phyloP scores from a whole-genome alignment of 2,329 filamentous ascomycete genomes.

The Aspergillus fumigatus region DNA sequence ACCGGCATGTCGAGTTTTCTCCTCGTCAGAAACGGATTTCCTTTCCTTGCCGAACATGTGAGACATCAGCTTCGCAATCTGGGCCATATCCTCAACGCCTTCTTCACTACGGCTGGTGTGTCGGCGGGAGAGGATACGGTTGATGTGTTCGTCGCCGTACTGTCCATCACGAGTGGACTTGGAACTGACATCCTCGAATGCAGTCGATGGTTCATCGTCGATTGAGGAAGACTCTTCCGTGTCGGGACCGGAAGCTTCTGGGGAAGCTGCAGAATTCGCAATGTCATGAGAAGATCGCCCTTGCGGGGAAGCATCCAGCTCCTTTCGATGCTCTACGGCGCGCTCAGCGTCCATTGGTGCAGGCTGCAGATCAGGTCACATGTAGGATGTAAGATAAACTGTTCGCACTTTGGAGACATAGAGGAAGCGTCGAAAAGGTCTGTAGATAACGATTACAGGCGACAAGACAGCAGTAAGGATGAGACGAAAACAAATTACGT shows the following conservation, averaged over 20 bases:
- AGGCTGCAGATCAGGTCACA: not conserved
- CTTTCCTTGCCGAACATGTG: slow-evolving; percentile 65
- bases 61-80: slow-evolving; percentile 53
- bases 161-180: not conserved
- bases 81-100: slow-evolving; percentile 26
- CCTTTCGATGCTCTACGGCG: not conserved
- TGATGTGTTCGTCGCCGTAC: slow-evolving; percentile 14
- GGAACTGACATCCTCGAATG: not conserved
- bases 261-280: not conserved
- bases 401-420: not conserved
- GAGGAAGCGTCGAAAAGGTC: not conserved
- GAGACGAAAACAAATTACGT: not conserved
- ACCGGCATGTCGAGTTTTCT: slow-evolving; percentile 64
- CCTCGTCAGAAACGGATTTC: slow-evolving; percentile 63
- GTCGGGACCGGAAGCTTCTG: not conserved
- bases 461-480: too few species aligned
- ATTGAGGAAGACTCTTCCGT: slow-evolving; percentile 8
- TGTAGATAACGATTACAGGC: not conserved
- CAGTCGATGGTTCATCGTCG: slow-evolving; percentile 5
- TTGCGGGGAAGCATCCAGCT: not conserved
- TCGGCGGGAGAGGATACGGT: slow-evolving; percentile 22
- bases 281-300: not conserved
- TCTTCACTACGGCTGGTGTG: slow-evolving; percentile 18
- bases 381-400: not conserved
- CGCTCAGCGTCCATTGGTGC: slow-evolving; percentile 2